Conservation (phyloP, 2,329 filamentous ascomycete genomes). For the Chrysoporthe deuterocubensis region DNA sequence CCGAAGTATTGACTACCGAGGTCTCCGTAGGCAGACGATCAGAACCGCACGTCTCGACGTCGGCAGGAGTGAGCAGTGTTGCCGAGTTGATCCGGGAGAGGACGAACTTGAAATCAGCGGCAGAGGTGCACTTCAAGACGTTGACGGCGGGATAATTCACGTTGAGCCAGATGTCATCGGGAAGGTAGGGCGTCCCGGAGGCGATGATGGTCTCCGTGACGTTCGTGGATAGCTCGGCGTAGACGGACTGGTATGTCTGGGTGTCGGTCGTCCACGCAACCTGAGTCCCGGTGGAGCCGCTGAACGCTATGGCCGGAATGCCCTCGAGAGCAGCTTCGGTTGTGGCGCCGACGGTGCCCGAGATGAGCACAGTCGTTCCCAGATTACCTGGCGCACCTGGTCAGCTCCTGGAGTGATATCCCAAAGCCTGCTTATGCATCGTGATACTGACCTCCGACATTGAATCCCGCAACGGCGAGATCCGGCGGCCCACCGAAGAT, state of each 20-base stretch:
- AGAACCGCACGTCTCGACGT: slow-evolving; percentile 61
- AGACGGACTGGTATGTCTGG: slow-evolving; percentile 53
- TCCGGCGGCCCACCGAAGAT: slow-evolving; percentile 61
- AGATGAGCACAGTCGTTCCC: slow-evolving; percentile 58
- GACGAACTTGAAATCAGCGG: slow-evolving; percentile 64
- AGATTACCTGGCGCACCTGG: slow-evolving; percentile 48
- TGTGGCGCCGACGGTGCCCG: slow-evolving; percentile 70
- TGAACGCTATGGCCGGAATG: slow-evolving; percentile 71
- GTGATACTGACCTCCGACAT: slow-evolving; percentile 46
- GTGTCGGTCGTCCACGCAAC: slow-evolving; percentile 44
- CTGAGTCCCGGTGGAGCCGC: slow-evolving; percentile 44
- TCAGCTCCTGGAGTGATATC: background rate
- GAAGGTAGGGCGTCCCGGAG: slow-evolving; percentile 66
- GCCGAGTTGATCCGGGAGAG: slow-evolving; percentile 63
- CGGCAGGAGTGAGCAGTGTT: slow-evolving; percentile 37
- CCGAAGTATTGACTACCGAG: slow-evolving; percentile 51
- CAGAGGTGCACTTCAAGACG: slow-evolving; percentile 50
- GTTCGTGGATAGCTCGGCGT: slow-evolving; percentile 64
- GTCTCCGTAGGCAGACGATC: slow-evolving; percentile 62
- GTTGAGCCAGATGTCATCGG: slow-evolving; percentile 64
- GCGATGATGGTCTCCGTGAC: slow-evolving; percentile 59
- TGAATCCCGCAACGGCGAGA: slow-evolving; percentile 67
- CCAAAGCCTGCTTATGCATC: background rate
- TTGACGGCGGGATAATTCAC: slow-evolving; percentile 67
- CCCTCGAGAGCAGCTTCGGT: slow-evolving; percentile 58